Percentiles rank a stretch among this genome's conserved stretches.
These are phyloP conservation scores for Lanmaoa pseudosensibilis DNA, from an alignment of 768 basidiomycete species.

Conservation along the genomic window DNA sequence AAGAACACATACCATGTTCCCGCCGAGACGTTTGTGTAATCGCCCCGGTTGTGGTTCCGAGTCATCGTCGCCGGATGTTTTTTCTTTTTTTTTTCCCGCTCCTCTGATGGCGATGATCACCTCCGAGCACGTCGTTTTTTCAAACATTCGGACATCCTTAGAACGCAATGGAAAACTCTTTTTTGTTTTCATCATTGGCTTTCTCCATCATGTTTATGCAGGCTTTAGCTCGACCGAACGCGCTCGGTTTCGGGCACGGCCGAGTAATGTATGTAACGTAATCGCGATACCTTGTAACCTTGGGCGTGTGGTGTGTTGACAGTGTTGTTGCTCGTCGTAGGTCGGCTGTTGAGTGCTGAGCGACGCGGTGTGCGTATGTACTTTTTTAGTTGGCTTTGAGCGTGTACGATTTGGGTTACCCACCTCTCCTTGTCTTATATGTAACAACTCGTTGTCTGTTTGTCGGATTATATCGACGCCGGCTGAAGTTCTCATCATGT, in stretches of 20 bases:
- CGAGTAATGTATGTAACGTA: slow-evolving; percentile 22
- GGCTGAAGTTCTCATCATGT: too few species aligned
- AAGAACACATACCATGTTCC: slow-evolving; percentile 11
- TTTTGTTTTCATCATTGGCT: neutral
- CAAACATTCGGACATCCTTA: slow-evolving; percentile 15
- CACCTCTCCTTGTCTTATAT: slow-evolving; percentile 13
- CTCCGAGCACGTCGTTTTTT: neutral
- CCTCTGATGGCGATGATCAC: neutral
- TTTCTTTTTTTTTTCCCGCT: neutral
- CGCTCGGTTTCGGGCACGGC: slow-evolving; percentile 1
- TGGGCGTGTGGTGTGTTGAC: neutral
- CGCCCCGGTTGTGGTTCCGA: neutral
- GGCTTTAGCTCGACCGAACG: slow-evolving; percentile 4
- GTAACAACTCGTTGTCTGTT: slow-evolving; percentile 5
- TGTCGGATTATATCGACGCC: too few species aligned
- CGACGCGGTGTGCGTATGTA: slow-evolving; percentile 12
- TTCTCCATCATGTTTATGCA: slow-evolving; percentile 10
- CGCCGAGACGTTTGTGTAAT: slow-evolving; percentile 19
- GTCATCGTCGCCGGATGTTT: neutral
- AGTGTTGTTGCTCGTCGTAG: neutral
- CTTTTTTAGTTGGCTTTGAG: neutral
- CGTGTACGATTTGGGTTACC: slow-evolving; percentile 15
- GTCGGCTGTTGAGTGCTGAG: neutral
- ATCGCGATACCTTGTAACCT: slow-evolving; percentile 25
- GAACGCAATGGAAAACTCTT: slow-evolving; percentile 13